Conservation (phyloP, 2,329 filamentous ascomycete genomes). For the Botrytis squamosa region DNA sequence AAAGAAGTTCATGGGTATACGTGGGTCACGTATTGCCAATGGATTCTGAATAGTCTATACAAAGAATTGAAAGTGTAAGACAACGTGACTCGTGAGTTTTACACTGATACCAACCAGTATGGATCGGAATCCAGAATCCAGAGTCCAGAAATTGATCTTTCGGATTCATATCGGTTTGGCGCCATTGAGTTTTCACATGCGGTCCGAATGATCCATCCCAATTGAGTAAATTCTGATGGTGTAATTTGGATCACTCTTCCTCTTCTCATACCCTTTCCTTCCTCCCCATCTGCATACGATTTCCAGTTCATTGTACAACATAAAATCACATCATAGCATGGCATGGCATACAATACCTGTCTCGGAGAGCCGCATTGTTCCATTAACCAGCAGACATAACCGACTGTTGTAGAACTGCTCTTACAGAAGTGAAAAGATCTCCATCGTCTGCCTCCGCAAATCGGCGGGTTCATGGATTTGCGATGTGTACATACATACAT, state of each 20-base stretch:
- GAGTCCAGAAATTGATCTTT: neutral
- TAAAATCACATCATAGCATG: neutral
- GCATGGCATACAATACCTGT: neutral
- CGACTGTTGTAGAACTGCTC: neutral
- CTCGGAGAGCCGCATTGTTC: neutral
- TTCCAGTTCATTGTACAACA: neutral
- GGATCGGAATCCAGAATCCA: neutral
- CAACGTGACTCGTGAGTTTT: slow-evolving; percentile 10
- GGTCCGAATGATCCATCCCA: neutral
- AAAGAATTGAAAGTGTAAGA: neutral
- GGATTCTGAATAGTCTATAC: slow-evolving; percentile 22
- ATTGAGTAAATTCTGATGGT: neutral
- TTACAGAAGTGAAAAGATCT: neutral
- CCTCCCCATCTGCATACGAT: neutral
- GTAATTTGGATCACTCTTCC: neutral
- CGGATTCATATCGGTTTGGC: neutral
- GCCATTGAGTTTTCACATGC: neutral
- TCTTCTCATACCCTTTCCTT: neutral
- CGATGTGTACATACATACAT: neutral
- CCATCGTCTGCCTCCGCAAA: neutral
- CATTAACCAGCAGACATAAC: neutral
- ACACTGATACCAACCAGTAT: neutral
- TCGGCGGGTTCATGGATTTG: slow-evolving; percentile 3
- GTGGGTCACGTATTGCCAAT: slow-evolving; percentile 41
- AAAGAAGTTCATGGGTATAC: slow-evolving; percentile 27